Conservation (phyloP, 495 filamentous ascomycete species). For the Hypomontagnella monticulosa region DNA sequence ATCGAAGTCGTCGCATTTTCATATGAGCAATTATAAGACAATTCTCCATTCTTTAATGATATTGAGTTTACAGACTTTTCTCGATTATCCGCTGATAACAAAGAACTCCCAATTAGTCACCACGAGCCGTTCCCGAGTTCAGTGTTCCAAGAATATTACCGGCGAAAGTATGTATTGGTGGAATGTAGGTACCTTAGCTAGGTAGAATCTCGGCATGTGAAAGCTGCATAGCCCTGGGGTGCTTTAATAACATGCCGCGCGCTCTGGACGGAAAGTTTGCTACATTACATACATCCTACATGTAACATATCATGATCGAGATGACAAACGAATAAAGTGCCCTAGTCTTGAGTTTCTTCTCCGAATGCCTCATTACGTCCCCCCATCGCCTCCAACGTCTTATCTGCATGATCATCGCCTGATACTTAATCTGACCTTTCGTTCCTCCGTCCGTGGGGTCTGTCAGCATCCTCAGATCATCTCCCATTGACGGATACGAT, state of each 20-base stretch:
- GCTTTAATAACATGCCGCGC: neutral
- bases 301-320: constrained; percentile 3
- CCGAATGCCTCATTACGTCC: constrained; percentile 9
- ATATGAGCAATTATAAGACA: too few species aligned
- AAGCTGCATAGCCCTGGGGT: constrained; percentile 7
- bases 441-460: neutral
- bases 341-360: constrained; percentile 33
- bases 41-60: too few species aligned
- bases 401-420: constrained; percentile 18
- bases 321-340: constrained; percentile 26
- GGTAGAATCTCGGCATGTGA: constrained; percentile 25
- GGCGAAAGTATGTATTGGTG: too few species aligned
- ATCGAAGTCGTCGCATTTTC: constrained; percentile 7
- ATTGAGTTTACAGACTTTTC: too few species aligned
- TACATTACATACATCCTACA: constrained; percentile 22
- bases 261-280: constrained; percentile 26
- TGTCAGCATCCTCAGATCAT: neutral
- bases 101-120: too few species aligned
- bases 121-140: too few species aligned
- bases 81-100: too few species aligned
- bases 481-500: constrained; percentile 3
- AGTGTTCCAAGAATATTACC: too few species aligned
- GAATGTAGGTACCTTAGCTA: constrained; percentile 1
- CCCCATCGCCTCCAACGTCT: constrained; percentile 10
- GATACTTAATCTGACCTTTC: constrained; percentile 4